Conservation (phyloP, 345 rosid genomes). For the Nephelium lappaceum region DNA sequence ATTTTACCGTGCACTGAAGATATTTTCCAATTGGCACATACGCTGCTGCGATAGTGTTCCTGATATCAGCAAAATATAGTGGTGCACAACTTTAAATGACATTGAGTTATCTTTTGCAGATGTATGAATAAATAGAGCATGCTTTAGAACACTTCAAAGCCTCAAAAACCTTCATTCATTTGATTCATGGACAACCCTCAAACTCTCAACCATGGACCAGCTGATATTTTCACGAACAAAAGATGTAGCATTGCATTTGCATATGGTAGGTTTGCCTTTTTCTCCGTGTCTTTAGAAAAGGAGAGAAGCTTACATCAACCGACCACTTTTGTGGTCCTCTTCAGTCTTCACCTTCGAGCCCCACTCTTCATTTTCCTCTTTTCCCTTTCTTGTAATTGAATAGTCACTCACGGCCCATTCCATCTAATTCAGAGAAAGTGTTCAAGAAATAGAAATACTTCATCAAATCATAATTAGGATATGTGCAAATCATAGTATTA, state of each 20-base stretch:
- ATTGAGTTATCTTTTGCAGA: background rate
- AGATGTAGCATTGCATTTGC: background rate
- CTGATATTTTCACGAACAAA: slow-evolving; percentile 2
- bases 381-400: background rate
- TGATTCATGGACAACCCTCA: no score
- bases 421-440: background rate
- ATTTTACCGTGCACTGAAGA: no score
- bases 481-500: background rate
- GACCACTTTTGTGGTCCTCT: slow-evolving; percentile 25
- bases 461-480: background rate
- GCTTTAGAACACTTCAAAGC: background rate
- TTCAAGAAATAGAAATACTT: background rate
- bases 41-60: no score
- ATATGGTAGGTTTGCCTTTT: slow-evolving; percentile 4
- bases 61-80: no score
- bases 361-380: background rate
- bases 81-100: background rate
- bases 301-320: slow-evolving; percentile 26
- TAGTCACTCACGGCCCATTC: background rate
- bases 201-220: slow-evolving; percentile 2
- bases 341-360: background rate
- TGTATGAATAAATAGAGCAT: background rate
- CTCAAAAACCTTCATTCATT: background rate
- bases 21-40: no score
- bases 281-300: background rate